Base-by-base conservation (phyloP, 2,329 filamentous ascomycete genomes). In the Curvularia hawaiiensis region DNA sequence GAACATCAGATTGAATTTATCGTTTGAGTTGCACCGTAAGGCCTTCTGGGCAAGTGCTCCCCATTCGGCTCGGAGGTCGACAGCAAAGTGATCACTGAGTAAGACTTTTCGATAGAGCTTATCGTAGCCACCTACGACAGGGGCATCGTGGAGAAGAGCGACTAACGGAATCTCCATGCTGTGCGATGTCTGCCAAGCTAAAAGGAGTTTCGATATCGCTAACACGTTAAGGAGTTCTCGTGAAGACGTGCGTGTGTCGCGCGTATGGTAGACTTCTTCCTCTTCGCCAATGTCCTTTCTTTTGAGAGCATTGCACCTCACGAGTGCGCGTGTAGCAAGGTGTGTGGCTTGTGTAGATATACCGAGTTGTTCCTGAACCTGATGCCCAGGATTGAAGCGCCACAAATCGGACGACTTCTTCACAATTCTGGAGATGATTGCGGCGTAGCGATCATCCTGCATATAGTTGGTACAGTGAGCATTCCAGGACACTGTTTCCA, bases 1-100 rank as follows among this genome's bases (percentile, higher is more conserved):
- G 51, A 84, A 84, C 70, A 82, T 81, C 16, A 84, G 61, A 2
- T 50, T 60, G 50, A 75, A 78, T 11, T 57, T 63, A 22, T 78
- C 71, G 11, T 68, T 28, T 2, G 14, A 18, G 0, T 50, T 57
- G 1, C 67, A 65, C 0, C 64, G 40, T 22, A 72, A 66, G 38
- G 77, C 80, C 3, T 75, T 66, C 33, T 73, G 73, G 1, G 79
- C 74, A 12, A 84, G 65, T 0, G 75, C 59, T 0, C 81, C 82
- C 79, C 80, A 84, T 31, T 79, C 70, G 3, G 68, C 33, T 8
- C 64, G 61, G 18, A 80, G 49, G 26, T 83, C 65, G 0, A 74
- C 55, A 6, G 69, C 61, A 10, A 84, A 68, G 1, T 71, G 67
- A 54, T 83, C 79, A 8, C 68, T 77, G 0, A 84, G 57, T 1